Base-by-base conservation (phyloP, 345 rosid species). In the Laguncularia racemosa region DNA sequence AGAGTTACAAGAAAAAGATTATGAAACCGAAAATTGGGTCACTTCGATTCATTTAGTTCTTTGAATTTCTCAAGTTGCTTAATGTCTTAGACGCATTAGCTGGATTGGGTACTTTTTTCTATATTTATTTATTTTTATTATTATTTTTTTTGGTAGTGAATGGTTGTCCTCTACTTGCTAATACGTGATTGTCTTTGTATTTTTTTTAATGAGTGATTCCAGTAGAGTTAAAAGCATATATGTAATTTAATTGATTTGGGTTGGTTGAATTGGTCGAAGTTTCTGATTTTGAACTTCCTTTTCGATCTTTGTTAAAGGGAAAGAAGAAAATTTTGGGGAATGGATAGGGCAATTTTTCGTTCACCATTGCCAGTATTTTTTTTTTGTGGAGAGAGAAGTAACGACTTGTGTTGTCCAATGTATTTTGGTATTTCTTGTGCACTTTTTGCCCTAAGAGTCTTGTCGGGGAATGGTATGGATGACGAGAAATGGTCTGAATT, bases 341-440 rank as follows among this genome's bases (percentile, higher is more conserved):
- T 85, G 90, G 84, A 67, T 21, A 59, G 71, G 46, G 59, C 47
- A 46, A 49, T 53, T 23, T 60, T 67, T 11, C 61, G 63, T 53
- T 75, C 83, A 18, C 60, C 48, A 17, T 16, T 17, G 52, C 43
- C 69, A 20, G 28, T 48, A 67, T 59, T 63, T 54, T 45, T 61
- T 53, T 57, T 58, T 47, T 52, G 73, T 20, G 73, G 54, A 65
- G 74, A 60, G 57, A 71, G 61, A 63, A 61, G 56, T 11, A 77
- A 79, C 18, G 62, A 64, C 60, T 73, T 84, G 69, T 77, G 63
- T 53, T 81, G 66, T 57, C 78, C 85, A 17, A 66, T 77, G 77
- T 83, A 71, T 71, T 78, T 83, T 61, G 90, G 95, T 14, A 83
- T 74, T 67, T 83, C 95, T 51, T 86, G 82, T 74, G 88, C 89